Percentiles rank a stretch among this genome's conserved stretches.
phyloP scores from a whole-genome alignment of 2,329 filamentous ascomycete genomes.

The Acrocalymma vagum region DNA sequence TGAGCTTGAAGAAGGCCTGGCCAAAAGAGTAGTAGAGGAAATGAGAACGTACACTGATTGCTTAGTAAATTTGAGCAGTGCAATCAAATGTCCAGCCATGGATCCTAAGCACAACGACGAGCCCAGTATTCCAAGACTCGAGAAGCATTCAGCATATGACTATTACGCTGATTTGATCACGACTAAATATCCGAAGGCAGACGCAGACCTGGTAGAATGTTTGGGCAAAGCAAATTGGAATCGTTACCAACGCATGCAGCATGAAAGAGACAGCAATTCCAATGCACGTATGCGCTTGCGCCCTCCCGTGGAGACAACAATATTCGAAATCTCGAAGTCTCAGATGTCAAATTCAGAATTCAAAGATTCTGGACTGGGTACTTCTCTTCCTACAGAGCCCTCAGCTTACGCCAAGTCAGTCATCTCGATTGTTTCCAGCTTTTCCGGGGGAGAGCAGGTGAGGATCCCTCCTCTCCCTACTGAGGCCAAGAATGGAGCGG shows the following conservation, averaged over 20 bases:
- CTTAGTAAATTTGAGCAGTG: conserved; percentile 14
- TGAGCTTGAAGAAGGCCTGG: conserved; percentile 1
- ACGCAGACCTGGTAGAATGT: conserved; percentile 1
- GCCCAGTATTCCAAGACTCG: conserved; percentile 1
- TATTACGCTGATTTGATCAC: conserved; percentile 21
- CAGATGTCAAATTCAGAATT: conserved; percentile 14
- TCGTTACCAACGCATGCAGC: conserved; percentile 19
- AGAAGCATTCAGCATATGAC: conserved; percentile 9
- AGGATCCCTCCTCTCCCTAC: conserved; percentile 15
- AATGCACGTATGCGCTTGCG: no score
- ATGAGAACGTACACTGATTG: conserved; percentile 14
- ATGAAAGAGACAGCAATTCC: conserved; percentile 5
- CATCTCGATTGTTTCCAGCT: conserved; percentile 12
- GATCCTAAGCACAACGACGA: conserved; percentile 11
- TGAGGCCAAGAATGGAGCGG: conserved; percentile 12
- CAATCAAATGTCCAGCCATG: conserved; percentile 16
- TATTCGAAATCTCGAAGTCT: neutral
- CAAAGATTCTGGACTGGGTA: conserved; percentile 20
- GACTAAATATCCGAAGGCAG: conserved; percentile 16
- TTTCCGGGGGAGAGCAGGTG: conserved; percentile 4
- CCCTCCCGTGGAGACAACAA: no score
- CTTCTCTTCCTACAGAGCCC: conserved; percentile 9
- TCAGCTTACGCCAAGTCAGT: conserved; percentile 15
- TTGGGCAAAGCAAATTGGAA: conserved; percentile 23
- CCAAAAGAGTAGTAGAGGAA: conserved; percentile 1